phyloP scores from a whole-genome alignment of 2,329 filamentous ascomycete species.

The Diaporthe australafricana region DNA sequence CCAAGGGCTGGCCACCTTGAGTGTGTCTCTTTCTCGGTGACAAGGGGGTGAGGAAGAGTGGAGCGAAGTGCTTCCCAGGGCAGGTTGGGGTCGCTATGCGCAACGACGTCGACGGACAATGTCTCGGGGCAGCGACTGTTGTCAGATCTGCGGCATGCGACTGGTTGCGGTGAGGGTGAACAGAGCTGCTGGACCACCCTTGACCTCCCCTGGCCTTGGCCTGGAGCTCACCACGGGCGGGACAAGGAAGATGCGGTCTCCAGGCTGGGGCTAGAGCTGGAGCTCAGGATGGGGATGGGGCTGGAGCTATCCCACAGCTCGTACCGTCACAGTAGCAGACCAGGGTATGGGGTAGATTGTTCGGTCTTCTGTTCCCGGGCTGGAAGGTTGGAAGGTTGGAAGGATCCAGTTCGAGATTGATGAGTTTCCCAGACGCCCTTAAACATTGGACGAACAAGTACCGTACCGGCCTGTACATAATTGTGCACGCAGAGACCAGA shows the following conservation, averaged over 20 bases:
- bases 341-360: slow-evolving; percentile 27
- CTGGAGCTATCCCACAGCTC: slow-evolving; percentile 16
- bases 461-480: background rate
- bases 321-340: slow-evolving; percentile 8
- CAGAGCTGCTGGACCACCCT: background rate
- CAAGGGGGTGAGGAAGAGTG: slow-evolving; percentile 13
- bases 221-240: slow-evolving; percentile 18
- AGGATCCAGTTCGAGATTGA: slow-evolving; percentile 29
- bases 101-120: slow-evolving; percentile 36
- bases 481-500: too few species aligned
- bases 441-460: slow-evolving; percentile 27
- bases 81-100: slow-evolving; percentile 28
- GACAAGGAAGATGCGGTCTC: slow-evolving; percentile 3
- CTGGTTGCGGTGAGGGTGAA: slow-evolving; percentile 24
- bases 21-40: slow-evolving; percentile 27
- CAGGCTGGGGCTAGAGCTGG: slow-evolving; percentile 13
- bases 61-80: slow-evolving; percentile 16
- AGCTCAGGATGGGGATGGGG: slow-evolving; percentile 16
- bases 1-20: slow-evolving; percentile 19
- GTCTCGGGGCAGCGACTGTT: slow-evolving; percentile 12
- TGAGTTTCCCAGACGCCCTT: slow-evolving; percentile 10
- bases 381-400: slow-evolving; percentile 18
- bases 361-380: slow-evolving; percentile 2
- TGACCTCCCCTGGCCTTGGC: slow-evolving; percentile 8
- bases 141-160: slow-evolving; percentile 29